phyloP scores from a whole-genome alignment of 257 asterid genomes.

The Ligustrum vulgare region DNA sequence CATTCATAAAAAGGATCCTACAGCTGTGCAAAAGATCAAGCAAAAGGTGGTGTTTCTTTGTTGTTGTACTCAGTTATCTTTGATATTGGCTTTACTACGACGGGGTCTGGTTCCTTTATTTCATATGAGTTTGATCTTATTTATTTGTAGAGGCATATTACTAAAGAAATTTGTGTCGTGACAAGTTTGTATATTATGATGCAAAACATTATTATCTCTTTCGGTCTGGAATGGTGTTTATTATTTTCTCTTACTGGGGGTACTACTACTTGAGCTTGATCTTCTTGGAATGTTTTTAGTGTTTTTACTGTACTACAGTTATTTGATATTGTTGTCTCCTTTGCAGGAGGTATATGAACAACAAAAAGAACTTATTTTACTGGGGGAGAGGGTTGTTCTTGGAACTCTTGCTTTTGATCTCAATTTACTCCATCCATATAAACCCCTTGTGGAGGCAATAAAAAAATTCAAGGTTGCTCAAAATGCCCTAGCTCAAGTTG shows the following conservation, averaged over 20 bases:
- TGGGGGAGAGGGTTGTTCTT: constrained; percentile 89
- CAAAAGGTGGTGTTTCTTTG: constrained; percentile 61
- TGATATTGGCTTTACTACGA: constrained; percentile 2
- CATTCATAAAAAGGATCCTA: constrained; percentile 74
- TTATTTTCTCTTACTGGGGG: background rate
- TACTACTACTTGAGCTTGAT: background rate
- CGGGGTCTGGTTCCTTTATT: constrained; percentile 10
- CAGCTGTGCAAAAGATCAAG: constrained; percentile 79
- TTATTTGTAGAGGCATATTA: background rate
- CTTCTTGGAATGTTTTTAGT: background rate
- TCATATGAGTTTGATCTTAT: background rate
- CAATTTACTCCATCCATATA: constrained; percentile 83
- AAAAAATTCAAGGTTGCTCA: constrained; percentile 90
- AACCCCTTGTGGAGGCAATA: constrained; percentile 94
- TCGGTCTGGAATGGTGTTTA: background rate
- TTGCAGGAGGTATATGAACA: constrained; percentile 91
- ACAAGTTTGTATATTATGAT: background rate
- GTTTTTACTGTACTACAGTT: background rate
- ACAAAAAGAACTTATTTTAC: constrained; percentile 77
- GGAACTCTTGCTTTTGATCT: constrained; percentile 94
- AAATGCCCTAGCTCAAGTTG: constrained; percentile 91
- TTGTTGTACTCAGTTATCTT: constrained; percentile 10
- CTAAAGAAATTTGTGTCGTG: constrained; percentile 2
- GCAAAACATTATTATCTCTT: background rate
- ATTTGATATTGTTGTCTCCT: constrained; percentile 26